phyloP scores from a whole-genome alignment of 2,329 filamentous ascomycete species.

The Coniochaeta sp. region DNA sequence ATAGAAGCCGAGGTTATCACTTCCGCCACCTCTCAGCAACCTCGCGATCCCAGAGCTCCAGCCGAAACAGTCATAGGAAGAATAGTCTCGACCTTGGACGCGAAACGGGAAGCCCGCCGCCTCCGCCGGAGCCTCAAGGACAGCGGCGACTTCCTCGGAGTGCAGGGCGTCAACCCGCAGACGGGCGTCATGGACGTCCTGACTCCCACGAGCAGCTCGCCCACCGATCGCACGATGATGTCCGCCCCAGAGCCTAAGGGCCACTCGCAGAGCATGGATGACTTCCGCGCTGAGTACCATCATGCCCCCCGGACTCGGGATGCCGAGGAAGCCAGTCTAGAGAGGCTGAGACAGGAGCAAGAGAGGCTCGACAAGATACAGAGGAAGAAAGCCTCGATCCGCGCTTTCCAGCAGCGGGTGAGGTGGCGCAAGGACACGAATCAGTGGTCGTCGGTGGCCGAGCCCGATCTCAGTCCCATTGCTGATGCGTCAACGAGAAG shows the following conservation, averaged over 20 bases:
- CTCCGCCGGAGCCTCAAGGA: conserved; percentile 40
- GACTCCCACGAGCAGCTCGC: conserved; percentile 41
- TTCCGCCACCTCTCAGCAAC: neutral
- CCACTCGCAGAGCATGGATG: neutral
- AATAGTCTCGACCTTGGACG: conserved; percentile 14
- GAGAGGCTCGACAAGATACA: conserved; percentile 37
- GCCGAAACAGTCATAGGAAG: neutral
- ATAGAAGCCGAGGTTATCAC: neutral
- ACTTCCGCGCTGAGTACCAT: neutral
- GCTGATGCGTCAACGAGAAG: conserved; percentile 29
- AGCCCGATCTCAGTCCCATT: conserved; percentile 43
- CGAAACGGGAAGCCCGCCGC: conserved; percentile 27
- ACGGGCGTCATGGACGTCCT: conserved; percentile 47
- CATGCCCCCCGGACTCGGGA: conserved; percentile 13
- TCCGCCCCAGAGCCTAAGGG: neutral
- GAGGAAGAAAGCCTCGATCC: conserved; percentile 29
- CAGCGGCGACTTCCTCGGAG: conserved; percentile 51
- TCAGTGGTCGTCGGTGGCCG: conserved; percentile 45
- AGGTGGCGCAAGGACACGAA: conserved; percentile 37
- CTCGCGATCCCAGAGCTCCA: neutral
- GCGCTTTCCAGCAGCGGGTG: conserved; percentile 23
- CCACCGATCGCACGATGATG: conserved; percentile 19
- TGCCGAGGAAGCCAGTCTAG: conserved; percentile 18
- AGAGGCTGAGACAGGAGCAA: conserved; percentile 26
- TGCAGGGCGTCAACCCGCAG: conserved; percentile 50